Conservation (phyloP, 1,139 yeast genomes). For the Pichiaceae sp. region DNA sequence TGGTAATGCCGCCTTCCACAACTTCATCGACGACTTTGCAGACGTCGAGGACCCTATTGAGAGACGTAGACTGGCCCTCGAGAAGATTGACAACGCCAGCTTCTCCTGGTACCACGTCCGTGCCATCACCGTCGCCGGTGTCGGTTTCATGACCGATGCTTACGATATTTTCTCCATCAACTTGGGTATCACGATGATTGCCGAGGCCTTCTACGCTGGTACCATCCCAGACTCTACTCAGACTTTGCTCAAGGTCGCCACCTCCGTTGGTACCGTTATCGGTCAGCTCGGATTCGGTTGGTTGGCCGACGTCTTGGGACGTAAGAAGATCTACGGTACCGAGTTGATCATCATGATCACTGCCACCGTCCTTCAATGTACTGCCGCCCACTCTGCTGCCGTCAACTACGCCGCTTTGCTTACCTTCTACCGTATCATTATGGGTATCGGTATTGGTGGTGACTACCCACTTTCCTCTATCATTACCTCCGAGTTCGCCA, state of each 20-base stretch:
- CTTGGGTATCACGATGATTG: conserved; percentile 68
- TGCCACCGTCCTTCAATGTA: conserved; percentile 74
- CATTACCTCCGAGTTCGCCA: conserved; percentile 80
- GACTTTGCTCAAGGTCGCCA: conserved; percentile 76
- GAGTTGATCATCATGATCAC: conserved; percentile 78
- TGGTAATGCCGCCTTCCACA: conserved; percentile 89
- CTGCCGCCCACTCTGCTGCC: conserved; percentile 61
- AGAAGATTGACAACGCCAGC: conserved; percentile 75
- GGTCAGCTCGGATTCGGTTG: conserved; percentile 88
- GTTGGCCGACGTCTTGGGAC: conserved; percentile 77
- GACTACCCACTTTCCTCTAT: conserved; percentile 96
- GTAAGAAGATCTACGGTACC: conserved; percentile 80
- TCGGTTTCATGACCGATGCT: conserved; percentile 88
- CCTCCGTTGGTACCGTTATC: conserved; percentile 89
- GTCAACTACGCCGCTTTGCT: conserved; percentile 65
- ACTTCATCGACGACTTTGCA: conserved; percentile 73
- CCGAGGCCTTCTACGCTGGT: conserved; percentile 70
- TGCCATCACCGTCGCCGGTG: conserved; percentile 87
- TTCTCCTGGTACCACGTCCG: conserved; percentile 87
- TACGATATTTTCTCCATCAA: conserved; percentile 88
- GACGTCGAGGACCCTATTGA: conserved; percentile 82
- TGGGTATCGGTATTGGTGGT: conserved; percentile 99
- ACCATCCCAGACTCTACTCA: conserved; percentile 57
- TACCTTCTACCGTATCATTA: conserved; percentile 67
- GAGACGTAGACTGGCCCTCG: conserved; percentile 83